A percentile compares a stretch with the other conserved stretches of the same genome.
Evolutionary conservation across 495 filamentous ascomycete genomes (phyloP).

Genomic region (Penicillium odoratum): DNA sequence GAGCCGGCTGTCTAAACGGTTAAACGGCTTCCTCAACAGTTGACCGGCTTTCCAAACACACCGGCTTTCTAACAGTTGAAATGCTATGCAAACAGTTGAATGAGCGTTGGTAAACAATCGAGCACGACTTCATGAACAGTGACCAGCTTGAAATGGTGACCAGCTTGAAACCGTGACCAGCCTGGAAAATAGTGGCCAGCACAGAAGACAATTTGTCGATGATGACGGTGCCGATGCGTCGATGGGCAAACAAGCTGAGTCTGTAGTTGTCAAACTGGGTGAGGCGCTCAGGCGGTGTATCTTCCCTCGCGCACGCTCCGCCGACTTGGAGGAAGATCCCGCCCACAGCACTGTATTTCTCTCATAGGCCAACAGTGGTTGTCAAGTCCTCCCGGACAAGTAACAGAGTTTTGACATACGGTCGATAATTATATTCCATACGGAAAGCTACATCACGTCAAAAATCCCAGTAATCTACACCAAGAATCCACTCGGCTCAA

Average conservation of each 20-base stretch:
- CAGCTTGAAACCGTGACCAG: too few relatives aligned
- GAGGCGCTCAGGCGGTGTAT: constrained; percentile 3
- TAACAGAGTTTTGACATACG: neutral
- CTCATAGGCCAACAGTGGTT: constrained; percentile 1
- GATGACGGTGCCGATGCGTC: neutral
- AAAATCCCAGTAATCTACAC: neutral
- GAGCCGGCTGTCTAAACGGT: too few relatives aligned
- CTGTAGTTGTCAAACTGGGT: neutral
- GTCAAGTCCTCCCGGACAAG: constrained; percentile 1
- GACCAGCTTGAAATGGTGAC: too few relatives aligned
- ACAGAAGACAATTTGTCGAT: neutral
- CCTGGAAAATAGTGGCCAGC: neutral
- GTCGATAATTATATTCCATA: neutral
- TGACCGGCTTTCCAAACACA: too few relatives aligned
- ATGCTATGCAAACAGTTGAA: constrained; percentile 3
- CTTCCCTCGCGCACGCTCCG: neutral
- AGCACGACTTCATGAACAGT: neutral
- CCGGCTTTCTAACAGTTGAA: too few relatives aligned
- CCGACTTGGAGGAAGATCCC: too few relatives aligned
- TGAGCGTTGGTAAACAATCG: neutral
- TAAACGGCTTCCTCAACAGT: too few relatives aligned
- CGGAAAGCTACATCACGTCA: constrained; percentile 1
- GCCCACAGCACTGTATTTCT: constrained; percentile 2
- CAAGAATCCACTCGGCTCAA: constrained; percentile 2
- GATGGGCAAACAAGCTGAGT: constrained; percentile 1